Base-by-base conservation (phyloP, 1,284 basidiomycete species). In the Boletus semigastroideus region DNA sequence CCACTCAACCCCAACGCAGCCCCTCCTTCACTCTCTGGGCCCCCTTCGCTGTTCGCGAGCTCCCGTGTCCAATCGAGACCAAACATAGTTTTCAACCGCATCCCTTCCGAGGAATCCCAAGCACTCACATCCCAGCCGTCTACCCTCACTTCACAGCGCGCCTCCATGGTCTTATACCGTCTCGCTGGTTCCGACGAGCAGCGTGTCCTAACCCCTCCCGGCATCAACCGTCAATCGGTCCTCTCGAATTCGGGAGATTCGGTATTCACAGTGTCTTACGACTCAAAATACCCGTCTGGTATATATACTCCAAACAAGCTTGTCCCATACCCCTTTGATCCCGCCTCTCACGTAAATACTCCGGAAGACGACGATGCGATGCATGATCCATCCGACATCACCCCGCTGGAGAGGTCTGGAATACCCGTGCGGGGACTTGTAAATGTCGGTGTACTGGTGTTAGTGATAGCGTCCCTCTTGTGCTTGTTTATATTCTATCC, bases 401-500 rank as follows among this genome's bases (percentile, higher is more conserved):
- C 62, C 67, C 17, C 50, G 47, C 13, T 48, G 11, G 12, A 46
- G 27, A 53, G 61, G 1, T 56, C 52, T 6, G 70, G 67, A 1
- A 69, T 86, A 47, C 65, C 87, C 10, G 65, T 74, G 58, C 71
- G 86, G 44, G 85, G 84, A 0, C 34, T 86, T 5, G 48, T 75
- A 46, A 87, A 87, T 61, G 68, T 87, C 28, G 72, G 77, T 10
- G 78, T 83, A 45, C 67, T 87, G n/a, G 3, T 78, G 10, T 1
- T 80, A 10, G 73, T 86, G 31, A 68, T 80, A 12, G 13, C 70
- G 5, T 75, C 71, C 6, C 63, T 88, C 33, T 64, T 87, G 34
- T 69, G 69, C 47, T 79, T 94, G 8, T 95, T 94, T 66, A 80
- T 87, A 22, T 82, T 84, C 40, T 94, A 91, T 62, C 92, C 92